Evolutionary conservation across 2,329 filamentous ascomycete species (phyloP).

Genomic region (Tympanopsis confertula): DNA sequence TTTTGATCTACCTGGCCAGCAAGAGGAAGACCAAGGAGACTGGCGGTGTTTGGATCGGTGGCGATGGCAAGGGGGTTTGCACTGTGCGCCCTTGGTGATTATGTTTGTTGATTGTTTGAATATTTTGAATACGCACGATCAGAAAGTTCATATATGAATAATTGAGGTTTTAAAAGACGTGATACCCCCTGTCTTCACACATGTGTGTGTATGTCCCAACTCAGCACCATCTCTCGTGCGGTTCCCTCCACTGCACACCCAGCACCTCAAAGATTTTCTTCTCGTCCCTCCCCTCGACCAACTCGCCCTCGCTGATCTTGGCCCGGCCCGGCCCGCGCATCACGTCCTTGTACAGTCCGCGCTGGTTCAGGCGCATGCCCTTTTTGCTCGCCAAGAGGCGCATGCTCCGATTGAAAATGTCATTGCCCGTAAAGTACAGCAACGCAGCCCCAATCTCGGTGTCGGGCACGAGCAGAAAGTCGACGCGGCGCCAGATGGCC

Average conservation of each 20-base stretch:
- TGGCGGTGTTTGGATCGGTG: slow-evolving; percentile 56
- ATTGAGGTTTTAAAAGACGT: no score
- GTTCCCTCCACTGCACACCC: slow-evolving; percentile 74
- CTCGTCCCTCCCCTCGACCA: slow-evolving; percentile 68
- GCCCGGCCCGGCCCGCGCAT: slow-evolving; percentile 43
- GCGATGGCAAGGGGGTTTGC: slow-evolving; percentile 37
- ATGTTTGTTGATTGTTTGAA: not conserved
- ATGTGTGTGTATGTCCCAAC: slow-evolving; percentile 8
- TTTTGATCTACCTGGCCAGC: slow-evolving; percentile 65
- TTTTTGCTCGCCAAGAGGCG: slow-evolving; percentile 69
- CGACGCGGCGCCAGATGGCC: slow-evolving; percentile 66
- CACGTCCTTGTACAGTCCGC: slow-evolving; percentile 64
- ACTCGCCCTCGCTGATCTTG: slow-evolving; percentile 53
- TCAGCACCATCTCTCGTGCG: slow-evolving; percentile 65
- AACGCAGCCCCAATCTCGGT: slow-evolving; percentile 71
- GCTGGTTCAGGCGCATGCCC: slow-evolving; percentile 74
- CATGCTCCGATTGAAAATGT: slow-evolving; percentile 85
- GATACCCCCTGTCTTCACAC: not conserved
- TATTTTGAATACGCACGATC: no score
- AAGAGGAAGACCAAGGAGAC: slow-evolving; percentile 45
- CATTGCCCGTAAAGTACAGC: slow-evolving; percentile 92
- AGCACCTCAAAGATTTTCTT: slow-evolving; percentile 70
- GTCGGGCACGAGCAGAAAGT: slow-evolving; percentile 73
- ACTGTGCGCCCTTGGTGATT: not conserved
- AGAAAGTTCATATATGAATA: no score